phyloP scores from a whole-genome alignment of 2,329 filamentous ascomycete genomes.

The Fusarium aywerte region DNA sequence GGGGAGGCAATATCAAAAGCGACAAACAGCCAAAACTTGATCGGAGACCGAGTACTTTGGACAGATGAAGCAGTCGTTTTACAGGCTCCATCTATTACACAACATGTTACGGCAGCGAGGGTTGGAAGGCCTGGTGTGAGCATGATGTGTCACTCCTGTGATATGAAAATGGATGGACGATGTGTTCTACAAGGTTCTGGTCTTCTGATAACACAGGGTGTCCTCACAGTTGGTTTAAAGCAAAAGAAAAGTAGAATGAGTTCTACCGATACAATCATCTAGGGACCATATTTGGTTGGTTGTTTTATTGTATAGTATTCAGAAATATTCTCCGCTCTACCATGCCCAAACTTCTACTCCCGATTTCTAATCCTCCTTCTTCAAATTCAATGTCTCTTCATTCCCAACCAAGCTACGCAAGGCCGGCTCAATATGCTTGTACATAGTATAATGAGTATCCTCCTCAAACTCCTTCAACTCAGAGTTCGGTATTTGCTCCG shows the following conservation, averaged over 20 bases:
- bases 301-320: neutral
- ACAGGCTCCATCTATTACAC: neutral
- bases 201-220: accelerated
- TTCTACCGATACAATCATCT: neutral
- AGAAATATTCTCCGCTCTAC: neutral
- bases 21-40: conserved; percentile 15
- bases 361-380: neutral
- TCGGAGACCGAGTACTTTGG: conserved; percentile 35
- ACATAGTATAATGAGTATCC: conserved; percentile 50
- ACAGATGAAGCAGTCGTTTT: conserved; percentile 19
- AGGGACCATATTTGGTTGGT: neutral
- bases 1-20: conserved; percentile 31
- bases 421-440: conserved; percentile 35
- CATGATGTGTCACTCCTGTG: conserved; percentile 19
- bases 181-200: neutral
- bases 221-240: neutral
- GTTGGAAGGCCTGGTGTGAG: conserved; percentile 6
- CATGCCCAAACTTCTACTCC: neutral
- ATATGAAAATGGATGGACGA: neutral
- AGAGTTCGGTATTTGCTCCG: conserved; percentile 28
- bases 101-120: accelerated
- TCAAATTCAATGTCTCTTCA: accelerated
- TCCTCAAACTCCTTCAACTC: conserved; percentile 49
- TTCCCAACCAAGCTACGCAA: neutral
- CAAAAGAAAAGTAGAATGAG: neutral